Evolutionary conservation across 495 filamentous ascomycete genomes (phyloP).

Genomic region (Bacidia rubella): DNA sequence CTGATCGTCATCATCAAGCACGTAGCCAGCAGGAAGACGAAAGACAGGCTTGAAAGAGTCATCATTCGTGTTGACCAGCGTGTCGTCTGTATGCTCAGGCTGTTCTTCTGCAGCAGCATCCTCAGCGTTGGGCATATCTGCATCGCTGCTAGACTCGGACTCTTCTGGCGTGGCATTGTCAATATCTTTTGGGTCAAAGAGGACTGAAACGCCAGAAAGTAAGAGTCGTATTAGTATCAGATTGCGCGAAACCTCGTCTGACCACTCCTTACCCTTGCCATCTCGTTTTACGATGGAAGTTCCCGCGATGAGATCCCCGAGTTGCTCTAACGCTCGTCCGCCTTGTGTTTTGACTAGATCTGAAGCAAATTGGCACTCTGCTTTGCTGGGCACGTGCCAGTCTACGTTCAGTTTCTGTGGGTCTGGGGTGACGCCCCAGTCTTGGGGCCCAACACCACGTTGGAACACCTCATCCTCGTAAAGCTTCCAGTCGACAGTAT

Average conservation of each 20-base stretch:
- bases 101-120: conserved; percentile 38
- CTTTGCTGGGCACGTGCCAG: conserved; percentile 74
- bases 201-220: conserved; percentile 70
- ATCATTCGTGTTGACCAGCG: conserved; percentile 59
- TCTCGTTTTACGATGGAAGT: conserved; percentile 78
- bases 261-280: conserved; percentile 96
- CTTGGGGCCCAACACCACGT: conserved; percentile 44
- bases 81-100: conserved; percentile 42
- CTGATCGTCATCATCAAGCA: conserved; percentile 46
- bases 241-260: conserved; percentile 85
- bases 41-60: conserved; percentile 70
- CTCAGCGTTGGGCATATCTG: conserved; percentile 31
- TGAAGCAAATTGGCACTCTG: conserved; percentile 78
- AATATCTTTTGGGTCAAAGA: conserved; percentile 73
- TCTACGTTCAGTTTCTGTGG: conserved; percentile 65
- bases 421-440: conserved; percentile 66
- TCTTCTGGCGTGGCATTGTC: conserved; percentile 22
- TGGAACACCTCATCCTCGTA: conserved; percentile 57
- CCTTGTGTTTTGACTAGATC: conserved; percentile 73
- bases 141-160: conserved; percentile 23
- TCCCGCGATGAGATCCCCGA: conserved; percentile 64
- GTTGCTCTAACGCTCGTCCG: conserved; percentile 48
- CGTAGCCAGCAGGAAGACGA: conserved; percentile 74
- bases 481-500: conserved; percentile 74
- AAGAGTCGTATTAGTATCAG: conserved; percentile 73